Conservation (phyloP, 2,329 filamentous ascomycete genomes). For the Talaromyces sp. region DNA sequence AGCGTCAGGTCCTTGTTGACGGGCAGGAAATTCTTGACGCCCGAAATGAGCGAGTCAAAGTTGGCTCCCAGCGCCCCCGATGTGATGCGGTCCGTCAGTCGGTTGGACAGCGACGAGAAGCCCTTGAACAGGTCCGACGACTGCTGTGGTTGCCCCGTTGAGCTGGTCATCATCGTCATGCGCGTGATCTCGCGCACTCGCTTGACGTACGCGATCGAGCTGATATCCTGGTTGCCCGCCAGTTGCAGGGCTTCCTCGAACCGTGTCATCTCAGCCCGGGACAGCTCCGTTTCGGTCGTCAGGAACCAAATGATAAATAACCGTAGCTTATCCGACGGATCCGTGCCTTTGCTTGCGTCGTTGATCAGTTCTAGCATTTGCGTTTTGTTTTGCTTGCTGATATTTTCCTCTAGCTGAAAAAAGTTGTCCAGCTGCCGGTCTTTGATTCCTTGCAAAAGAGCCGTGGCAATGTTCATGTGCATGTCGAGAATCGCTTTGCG, state of each 20-base stretch:
- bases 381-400: slow-evolving; percentile 82
- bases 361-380: slow-evolving; percentile 85
- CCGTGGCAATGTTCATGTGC: slow-evolving; percentile 97
- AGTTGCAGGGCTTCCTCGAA: slow-evolving; percentile 79
- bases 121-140: slow-evolving; percentile 77
- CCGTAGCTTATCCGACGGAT: slow-evolving; percentile 82
- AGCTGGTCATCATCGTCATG: slow-evolving; percentile 95
- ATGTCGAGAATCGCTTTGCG: slow-evolving; percentile 91
- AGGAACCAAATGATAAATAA: slow-evolving; percentile 97
- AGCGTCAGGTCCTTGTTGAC: slow-evolving; percentile 92
- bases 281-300: slow-evolving; percentile 85
- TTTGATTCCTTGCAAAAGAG: slow-evolving; percentile 76
- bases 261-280: slow-evolving; percentile 71
- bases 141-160: slow-evolving; percentile 61
- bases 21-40: slow-evolving; percentile 97
- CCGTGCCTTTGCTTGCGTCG: slow-evolving; percentile 72
- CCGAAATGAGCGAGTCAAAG: slow-evolving; percentile 88
- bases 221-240: slow-evolving; percentile 66
- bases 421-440: slow-evolving; percentile 92
- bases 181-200: slow-evolving; percentile 91
- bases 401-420: slow-evolving; percentile 89
- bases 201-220: slow-evolving; percentile 77
- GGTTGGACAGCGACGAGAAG: slow-evolving; percentile 85
- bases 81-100: slow-evolving; percentile 89
- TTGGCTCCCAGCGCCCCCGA: slow-evolving; percentile 82